A percentile compares a stretch with the other conserved stretches of the same genome.
phyloP scores from a whole-genome alignment of 495 filamentous ascomycete genomes.

The Aspergillus olivimuriae region DNA sequence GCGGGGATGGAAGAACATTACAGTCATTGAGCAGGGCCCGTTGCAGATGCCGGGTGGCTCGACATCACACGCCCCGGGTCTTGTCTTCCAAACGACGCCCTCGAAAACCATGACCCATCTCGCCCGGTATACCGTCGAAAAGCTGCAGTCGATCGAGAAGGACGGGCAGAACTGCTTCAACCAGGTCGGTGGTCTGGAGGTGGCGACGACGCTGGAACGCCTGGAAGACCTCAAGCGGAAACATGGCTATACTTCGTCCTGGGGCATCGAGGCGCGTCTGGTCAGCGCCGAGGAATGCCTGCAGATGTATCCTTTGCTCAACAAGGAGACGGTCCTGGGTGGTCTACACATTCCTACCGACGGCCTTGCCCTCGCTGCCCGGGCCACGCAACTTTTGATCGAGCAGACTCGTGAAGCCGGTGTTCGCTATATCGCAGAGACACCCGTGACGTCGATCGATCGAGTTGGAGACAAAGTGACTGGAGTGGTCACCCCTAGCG shows the following conservation, averaged over 20 bases:
- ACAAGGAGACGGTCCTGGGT: slow-evolving; percentile 38
- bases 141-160: slow-evolving; percentile 36
- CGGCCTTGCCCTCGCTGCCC: slow-evolving; percentile 43
- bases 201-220: slow-evolving; percentile 44
- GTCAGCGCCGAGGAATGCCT: slow-evolving; percentile 38
- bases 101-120: slow-evolving; percentile 46
- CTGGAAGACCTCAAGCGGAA: slow-evolving; percentile 46
- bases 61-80: slow-evolving; percentile 46
- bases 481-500: slow-evolving; percentile 35
- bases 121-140: slow-evolving; percentile 44
- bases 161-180: slow-evolving; percentile 42
- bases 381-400: slow-evolving; percentile 43
- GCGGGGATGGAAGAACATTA: slow-evolving; percentile 45
- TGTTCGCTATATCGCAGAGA: slow-evolving; percentile 39
- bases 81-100: slow-evolving; percentile 45
- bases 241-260: slow-evolving; percentile 42
- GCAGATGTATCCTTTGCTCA: slow-evolving; percentile 36
- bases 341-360: slow-evolving; percentile 46
- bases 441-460: slow-evolving; percentile 41
- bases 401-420: slow-evolving; percentile 39
- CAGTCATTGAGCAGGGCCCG: slow-evolving; percentile 49
- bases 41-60: slow-evolving; percentile 46
- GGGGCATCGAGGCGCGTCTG: slow-evolving; percentile 39
- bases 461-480: slow-evolving; percentile 28
- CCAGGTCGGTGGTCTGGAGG: slow-evolving; percentile 43